Evolutionary conservation across 345 rosid genomes (phyloP).

Genomic region (Salix arbutifolia): DNA sequence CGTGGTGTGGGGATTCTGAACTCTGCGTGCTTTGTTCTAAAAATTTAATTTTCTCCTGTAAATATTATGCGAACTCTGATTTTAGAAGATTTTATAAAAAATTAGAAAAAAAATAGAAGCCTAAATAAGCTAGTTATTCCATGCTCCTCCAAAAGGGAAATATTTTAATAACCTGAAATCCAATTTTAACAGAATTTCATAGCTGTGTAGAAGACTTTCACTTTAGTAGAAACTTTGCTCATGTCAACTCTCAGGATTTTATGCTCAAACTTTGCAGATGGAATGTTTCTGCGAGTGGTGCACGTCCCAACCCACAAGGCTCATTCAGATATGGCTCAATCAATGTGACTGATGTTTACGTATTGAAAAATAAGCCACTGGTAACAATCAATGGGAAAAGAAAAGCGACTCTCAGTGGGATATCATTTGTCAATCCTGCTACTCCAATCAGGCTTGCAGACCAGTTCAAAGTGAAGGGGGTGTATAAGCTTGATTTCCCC

Average conservation of each 20-base stretch:
- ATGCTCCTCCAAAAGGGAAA: not conserved
- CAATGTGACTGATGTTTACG: slow-evolving; percentile 82
- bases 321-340: slow-evolving; percentile 93
- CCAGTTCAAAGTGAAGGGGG: slow-evolving; percentile 71
- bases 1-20: not conserved
- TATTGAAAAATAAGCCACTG: slow-evolving; percentile 71
- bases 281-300: slow-evolving; percentile 97
- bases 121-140: not conserved
- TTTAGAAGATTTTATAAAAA: not conserved
- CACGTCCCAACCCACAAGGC: slow-evolving; percentile 98
- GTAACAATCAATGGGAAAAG: slow-evolving; percentile 63
- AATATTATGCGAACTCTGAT: not conserved
- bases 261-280: slow-evolving; percentile 51
- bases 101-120: not conserved
- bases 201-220: not conserved
- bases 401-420: slow-evolving; percentile 67
- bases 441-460: slow-evolving; percentile 96
- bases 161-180: not conserved
- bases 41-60: not conserved
- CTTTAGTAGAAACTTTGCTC: not conserved
- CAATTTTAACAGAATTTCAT: not conserved
- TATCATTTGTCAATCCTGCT: slow-evolving; percentile 80
- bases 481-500: slow-evolving; percentile 90
- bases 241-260: slow-evolving; percentile 3
- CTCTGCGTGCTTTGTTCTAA: not conserved